Percentiles rank a stretch among this genome's conserved stretches.
Evolutionary conservation across 805 yeast genomes (phyloP).

Genomic region (Yueomyces sp.): DNA sequence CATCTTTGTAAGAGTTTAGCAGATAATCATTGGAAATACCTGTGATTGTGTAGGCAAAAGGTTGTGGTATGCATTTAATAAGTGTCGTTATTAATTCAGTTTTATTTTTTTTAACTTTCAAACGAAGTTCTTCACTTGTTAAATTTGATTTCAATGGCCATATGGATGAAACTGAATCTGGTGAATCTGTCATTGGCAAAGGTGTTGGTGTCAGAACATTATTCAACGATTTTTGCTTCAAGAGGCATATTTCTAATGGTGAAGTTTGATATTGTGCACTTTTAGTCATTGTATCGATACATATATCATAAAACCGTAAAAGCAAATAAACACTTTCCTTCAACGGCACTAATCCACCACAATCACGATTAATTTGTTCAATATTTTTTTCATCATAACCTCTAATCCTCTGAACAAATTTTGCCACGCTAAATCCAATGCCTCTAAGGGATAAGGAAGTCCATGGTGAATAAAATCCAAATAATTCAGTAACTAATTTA

Average conservation of each 20-base stretch:
- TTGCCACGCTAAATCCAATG: conserved; percentile 10
- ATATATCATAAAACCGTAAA: conserved; percentile 20
- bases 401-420: conserved; percentile 1
- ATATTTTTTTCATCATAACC: not conserved
- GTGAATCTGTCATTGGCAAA: not conserved
- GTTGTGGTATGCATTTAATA: conserved; percentile 8
- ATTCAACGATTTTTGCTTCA: not conserved
- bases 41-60: conserved; percentile 8
- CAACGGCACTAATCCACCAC: conserved; percentile 5
- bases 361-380: too few relatives aligned
- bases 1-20: conserved; percentile 5
- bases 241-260: not conserved
- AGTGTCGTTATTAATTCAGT: conserved; percentile 8
- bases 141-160: not conserved
- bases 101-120: conserved; percentile 2
- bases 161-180: not conserved
- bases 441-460: conserved; percentile 18
- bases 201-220: not conserved
- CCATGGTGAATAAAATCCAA: conserved; percentile 21
- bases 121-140: not conserved
- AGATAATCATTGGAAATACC: conserved; percentile 3
- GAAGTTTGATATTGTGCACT: not conserved
- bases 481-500: conserved; percentile 10
- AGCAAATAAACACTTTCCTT: conserved; percentile 19
- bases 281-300: conserved; percentile 11